Base-by-base conservation (phyloP, 108 stramenopile species). In the Aurantiochytrium sp. region DNA sequence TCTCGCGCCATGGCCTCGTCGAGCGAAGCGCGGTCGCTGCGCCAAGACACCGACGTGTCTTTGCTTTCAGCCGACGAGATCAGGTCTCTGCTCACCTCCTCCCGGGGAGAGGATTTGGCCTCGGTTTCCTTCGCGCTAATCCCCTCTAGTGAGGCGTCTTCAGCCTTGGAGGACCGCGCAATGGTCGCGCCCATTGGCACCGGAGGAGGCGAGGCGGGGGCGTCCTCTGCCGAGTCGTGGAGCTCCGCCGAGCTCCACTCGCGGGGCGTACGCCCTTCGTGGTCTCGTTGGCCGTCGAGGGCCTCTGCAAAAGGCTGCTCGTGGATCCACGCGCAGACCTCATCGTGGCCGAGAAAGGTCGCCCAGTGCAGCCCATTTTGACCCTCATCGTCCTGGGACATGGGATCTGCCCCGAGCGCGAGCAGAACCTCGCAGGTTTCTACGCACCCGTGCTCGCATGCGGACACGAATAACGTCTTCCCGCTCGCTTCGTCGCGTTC, bases 351-450 rank as follows among this genome's bases (percentile, higher is more conserved):
- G 10, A 81, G 39, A 41, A 81, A 19, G 45, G 19, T 30, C 12
- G 73, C 73, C 73, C 73, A 81, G 24, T 81, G 73, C 4, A 81
- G 24, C 6, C 24, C 73, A 24, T 81, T 81, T 24, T 81, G 73
- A 6, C 27, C 39, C 6, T 81, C 73, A 24, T 48, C 24, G 45
- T 81, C 73, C 36, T 8, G 8, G 3, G 24, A 6, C 0, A 30
- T 15, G 12, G 73, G 73, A 48, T 81, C 45, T 12, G 73, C 73
- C n/a, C 73, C 73, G 1, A 15, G 42, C 27, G n/a, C 30, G 19
- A 81, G 10, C 6, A 81, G 73, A n/a, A 48, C 1, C 73, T 81
- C 27, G 4, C 73, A 81, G n/a, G 73, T 81, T 48, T 81, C 73
- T 48, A 42, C 24, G 73, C 39, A 81, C 24, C 73, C 73, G 19